A percentile compares a stretch with the other conserved stretches of the same genome.
Conservation (phyloP, 2,329 filamentous ascomycete species). For the Trichophyton verrucosum region DNA sequence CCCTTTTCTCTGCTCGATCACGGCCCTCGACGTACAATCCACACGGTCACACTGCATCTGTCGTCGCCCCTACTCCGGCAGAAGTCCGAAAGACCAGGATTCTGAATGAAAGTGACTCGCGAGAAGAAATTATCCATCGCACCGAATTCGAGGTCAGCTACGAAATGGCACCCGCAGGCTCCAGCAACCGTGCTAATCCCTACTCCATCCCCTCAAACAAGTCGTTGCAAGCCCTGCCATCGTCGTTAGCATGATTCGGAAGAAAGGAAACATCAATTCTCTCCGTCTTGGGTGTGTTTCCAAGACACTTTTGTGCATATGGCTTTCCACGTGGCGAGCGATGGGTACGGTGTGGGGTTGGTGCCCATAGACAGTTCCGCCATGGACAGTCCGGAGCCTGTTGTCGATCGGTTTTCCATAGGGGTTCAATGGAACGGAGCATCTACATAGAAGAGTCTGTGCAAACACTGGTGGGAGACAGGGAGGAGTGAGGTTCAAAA, state of each 20-base stretch:
- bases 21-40: not conserved
- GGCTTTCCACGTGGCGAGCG: no score
- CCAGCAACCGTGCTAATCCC: not conserved
- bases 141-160: slow-evolving; percentile 10
- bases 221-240: not conserved
- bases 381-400: no score
- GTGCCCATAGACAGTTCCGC: no score
- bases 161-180: not conserved
- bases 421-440: no score
- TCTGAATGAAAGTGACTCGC: not conserved
- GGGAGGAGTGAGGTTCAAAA: not conserved
- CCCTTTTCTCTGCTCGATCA: slow-evolving; percentile 8
- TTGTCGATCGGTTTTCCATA: no score
- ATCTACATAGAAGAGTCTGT: no score
- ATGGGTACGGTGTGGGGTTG: no score
- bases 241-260: not conserved
- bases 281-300: no score
- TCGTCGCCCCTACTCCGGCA: not conserved
- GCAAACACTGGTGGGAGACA: no score
- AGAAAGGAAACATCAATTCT: no score
- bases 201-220: not conserved
- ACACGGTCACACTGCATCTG: not conserved
- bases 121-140: slow-evolving; percentile 4
- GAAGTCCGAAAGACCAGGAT: not conserved
- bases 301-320: no score